Conservation (phyloP, 2,329 filamentous ascomycete genomes). For the Alternaria tenuissima region DNA sequence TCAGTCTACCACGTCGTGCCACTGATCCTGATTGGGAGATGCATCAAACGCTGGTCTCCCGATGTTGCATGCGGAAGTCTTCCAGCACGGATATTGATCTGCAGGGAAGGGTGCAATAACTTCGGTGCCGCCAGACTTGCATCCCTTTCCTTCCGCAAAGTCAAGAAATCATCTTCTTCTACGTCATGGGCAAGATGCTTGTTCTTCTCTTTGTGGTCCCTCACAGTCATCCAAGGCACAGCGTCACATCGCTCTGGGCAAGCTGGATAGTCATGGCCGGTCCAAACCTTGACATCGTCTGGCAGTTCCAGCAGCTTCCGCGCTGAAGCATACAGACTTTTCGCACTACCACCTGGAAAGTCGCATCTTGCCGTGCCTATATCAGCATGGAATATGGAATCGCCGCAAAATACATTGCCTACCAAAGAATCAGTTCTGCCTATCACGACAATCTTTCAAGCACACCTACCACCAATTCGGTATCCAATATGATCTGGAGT, state of each 20-base stretch:
- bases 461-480: slow-evolving; percentile 53
- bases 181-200: slow-evolving; percentile 43
- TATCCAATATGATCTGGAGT: slow-evolving; percentile 70
- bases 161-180: slow-evolving; percentile 45
- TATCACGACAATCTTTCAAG: neutral
- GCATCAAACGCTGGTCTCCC: slow-evolving; percentile 10
- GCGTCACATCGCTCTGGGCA: slow-evolving; percentile 24
- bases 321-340: slow-evolving; percentile 36
- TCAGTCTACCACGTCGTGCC: slow-evolving; percentile 3
- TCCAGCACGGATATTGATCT: slow-evolving; percentile 53
- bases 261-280: slow-evolving; percentile 49
- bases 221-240: slow-evolving; percentile 46
- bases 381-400: slow-evolving; percentile 47
- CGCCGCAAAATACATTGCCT: slow-evolving; percentile 49
- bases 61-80: slow-evolving; percentile 35
- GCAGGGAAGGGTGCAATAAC: slow-evolving; percentile 50
- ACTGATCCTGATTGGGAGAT: slow-evolving; percentile 12
- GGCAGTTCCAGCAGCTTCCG: slow-evolving; percentile 40
- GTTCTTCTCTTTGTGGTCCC: slow-evolving; percentile 46
- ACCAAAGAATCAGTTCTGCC: neutral
- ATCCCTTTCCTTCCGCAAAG: slow-evolving; percentile 44
- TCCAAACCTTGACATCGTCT: slow-evolving; percentile 42
- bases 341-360: slow-evolving; percentile 48
- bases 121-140: slow-evolving; percentile 39
- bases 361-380: slow-evolving; percentile 47